Conservation (phyloP, 148 eudicot species). For the Vaccinium myrtillus region DNA sequence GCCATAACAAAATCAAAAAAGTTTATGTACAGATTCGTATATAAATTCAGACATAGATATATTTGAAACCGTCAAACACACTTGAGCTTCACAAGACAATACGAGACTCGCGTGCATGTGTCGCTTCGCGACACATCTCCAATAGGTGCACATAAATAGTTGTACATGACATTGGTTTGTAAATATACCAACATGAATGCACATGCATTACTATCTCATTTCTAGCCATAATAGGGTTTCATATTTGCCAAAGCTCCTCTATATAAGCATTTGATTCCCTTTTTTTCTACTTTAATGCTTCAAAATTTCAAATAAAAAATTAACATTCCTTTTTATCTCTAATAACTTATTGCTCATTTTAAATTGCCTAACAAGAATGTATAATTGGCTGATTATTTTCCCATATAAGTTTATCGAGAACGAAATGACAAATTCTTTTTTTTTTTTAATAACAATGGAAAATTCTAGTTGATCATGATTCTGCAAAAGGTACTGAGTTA, state of each 20-base stretch:
- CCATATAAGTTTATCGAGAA: not conserved
- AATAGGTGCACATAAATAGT: not conserved
- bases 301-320: not conserved
- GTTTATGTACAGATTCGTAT: too few species aligned
- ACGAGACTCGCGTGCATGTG: not conserved
- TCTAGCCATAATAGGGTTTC: not conserved
- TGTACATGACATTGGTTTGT: not conserved
- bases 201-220: not conserved
- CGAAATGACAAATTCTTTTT: too few species aligned
- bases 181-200: not conserved
- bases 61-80: not conserved
- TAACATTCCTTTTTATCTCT: too few species aligned
- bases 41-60: fast-evolving
- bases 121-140: not conserved
- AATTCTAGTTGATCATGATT: not conserved
- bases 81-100: not conserved
- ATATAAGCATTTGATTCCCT: not conserved
- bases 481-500: not conserved
- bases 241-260: not conserved
- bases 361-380: not conserved
- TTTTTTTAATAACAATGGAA: too few species aligned
- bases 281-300: not conserved
- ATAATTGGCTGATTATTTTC: not conserved
- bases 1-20: too few species aligned
- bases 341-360: not conserved